Evolutionary conservation across 2,329 filamentous ascomycete genomes (phyloP).

Genomic region (Aspergillus aculeatus): DNA sequence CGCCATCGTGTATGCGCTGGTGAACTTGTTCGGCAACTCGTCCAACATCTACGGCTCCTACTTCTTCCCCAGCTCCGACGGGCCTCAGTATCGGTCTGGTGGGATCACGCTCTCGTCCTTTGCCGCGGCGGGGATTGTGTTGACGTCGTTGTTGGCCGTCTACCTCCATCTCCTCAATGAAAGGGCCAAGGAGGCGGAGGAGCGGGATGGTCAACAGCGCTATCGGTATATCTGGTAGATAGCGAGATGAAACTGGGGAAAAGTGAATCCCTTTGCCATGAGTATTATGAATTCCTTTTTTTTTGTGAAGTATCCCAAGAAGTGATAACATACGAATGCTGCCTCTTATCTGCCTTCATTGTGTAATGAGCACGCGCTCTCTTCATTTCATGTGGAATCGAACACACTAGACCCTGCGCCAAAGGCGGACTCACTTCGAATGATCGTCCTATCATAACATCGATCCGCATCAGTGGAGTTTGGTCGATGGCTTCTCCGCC

Average conservation of each 20-base stretch:
- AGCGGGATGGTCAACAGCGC: constrained; percentile 11
- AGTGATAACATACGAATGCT: no score
- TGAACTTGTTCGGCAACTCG: constrained; percentile 22
- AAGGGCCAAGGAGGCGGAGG: constrained; percentile 7
- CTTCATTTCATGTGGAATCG: no score
- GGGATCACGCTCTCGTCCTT: constrained; percentile 20
- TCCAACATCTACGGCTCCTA: constrained; percentile 23
- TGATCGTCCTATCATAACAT: no score
- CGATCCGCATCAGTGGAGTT: no score
- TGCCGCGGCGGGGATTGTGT: constrained; percentile 16
- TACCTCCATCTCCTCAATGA: constrained; percentile 11
- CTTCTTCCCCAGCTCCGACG: constrained; percentile 18
- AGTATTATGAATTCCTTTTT: no score
- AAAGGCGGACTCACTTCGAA: no score
- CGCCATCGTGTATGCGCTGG: constrained; percentile 21
- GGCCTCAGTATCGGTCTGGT: constrained; percentile 18
- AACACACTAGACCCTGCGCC: no score
- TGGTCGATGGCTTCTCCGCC: no score
- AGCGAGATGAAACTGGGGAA: background rate
- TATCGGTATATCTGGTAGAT: constrained; percentile 14
- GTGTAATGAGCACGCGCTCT: no score
- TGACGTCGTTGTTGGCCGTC: constrained; percentile 5
- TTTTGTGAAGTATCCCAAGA: no score
- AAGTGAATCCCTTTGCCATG: background rate
- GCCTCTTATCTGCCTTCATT: no score